Base-by-base conservation (phyloP, 208 protist genomes). In the Acanthamoeba lenticulata region DNA sequence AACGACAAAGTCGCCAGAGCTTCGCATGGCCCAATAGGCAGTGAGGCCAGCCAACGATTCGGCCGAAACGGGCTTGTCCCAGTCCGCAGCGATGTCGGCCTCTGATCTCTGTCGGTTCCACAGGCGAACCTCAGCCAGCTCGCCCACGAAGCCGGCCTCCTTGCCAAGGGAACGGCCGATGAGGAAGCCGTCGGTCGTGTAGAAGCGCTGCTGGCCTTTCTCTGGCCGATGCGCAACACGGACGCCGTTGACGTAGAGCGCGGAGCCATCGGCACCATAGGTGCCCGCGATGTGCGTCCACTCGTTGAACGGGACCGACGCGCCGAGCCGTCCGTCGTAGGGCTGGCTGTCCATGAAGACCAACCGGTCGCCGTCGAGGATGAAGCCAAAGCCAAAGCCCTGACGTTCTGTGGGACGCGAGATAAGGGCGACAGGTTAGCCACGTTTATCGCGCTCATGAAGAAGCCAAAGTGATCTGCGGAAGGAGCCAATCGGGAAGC, bases 1-100 rank as follows among this genome's bases (percentile, higher is more conserved):
- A 3, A 77, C 19, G 36, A 77, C 24, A 21, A 36, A 47, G 21
- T 60, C 27, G 32, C 44, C 27, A 1, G 27, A 44, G 15, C n/a
- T 27, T 17, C n/a, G 27, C 79, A 91, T 91, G 60, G 49, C 49
- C 85, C 85, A 91, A 32, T 91, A 91, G 49, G 85, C 85, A 45
- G 49, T 36, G 17, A 69, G 52, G 9, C 32, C n/a, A 11, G 57
- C 2, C 6, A n/a, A 32, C 15, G 19, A 44, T 29, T 72, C 38
- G 45, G 74, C 19, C 42, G 19, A 15, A 4, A 90, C 15, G 52
- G 81, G 44, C 52, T 34, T 38, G 40, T 62, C 32, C 81, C 81
- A 90, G n/a, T 7, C 32, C 49, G 17, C 13, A 0, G 29, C 13
- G 24, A 90, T 90, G 6, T 90, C 40, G 9, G 17, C 15, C 3